Percentiles rank a stretch among this genome's conserved stretches.
These are phyloP conservation scores for Blumeria hordei DNA, from an alignment of 2,329 filamentous ascomycete genomes.

Conservation along the genomic window DNA sequence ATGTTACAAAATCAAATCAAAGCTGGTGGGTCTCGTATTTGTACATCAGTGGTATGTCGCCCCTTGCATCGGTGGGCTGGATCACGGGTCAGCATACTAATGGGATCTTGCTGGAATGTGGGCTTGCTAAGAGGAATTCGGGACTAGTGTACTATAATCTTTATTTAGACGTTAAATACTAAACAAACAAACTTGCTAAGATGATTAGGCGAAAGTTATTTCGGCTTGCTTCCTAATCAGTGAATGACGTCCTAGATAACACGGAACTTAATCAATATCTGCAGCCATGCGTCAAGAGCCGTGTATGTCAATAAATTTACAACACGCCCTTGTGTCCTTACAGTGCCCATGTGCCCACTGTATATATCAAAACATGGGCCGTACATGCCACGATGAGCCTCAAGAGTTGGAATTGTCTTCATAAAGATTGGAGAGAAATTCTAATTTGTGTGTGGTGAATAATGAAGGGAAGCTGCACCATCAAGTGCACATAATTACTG, in stretches of 20 bases:
- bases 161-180: too few relatives aligned
- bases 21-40: too few relatives aligned
- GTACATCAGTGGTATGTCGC: too few relatives aligned
- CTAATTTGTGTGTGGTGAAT: slow-evolving; percentile 26
- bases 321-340: slow-evolving; percentile 22
- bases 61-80: too few relatives aligned
- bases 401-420: slow-evolving; percentile 43
- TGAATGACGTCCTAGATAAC: slow-evolving; percentile 87
- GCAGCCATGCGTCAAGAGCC: slow-evolving; percentile 10
- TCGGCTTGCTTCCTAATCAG: slow-evolving; percentile 21
- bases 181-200: too few relatives aligned
- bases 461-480: slow-evolving; percentile 35
- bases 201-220: slow-evolving; percentile 15
- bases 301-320: slow-evolving; percentile 13
- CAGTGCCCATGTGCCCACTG: slow-evolving; percentile 92
- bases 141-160: too few relatives aligned
- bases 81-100: too few relatives aligned
- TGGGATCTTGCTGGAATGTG: too few relatives aligned
- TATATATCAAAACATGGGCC: slow-evolving; percentile 95
- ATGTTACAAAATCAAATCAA: too few relatives aligned
- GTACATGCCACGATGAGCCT: slow-evolving; percentile 93
- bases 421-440: slow-evolving; percentile 54
- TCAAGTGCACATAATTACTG: slow-evolving; percentile 21
- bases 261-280: slow-evolving; percentile 20
- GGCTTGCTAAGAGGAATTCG: too few relatives aligned